Evolutionary conservation across 1,284 basidiomycete species (phyloP), one percentile per base, ranked within the genome.

Genomic region (Laetiporus sulphureus): DNA sequence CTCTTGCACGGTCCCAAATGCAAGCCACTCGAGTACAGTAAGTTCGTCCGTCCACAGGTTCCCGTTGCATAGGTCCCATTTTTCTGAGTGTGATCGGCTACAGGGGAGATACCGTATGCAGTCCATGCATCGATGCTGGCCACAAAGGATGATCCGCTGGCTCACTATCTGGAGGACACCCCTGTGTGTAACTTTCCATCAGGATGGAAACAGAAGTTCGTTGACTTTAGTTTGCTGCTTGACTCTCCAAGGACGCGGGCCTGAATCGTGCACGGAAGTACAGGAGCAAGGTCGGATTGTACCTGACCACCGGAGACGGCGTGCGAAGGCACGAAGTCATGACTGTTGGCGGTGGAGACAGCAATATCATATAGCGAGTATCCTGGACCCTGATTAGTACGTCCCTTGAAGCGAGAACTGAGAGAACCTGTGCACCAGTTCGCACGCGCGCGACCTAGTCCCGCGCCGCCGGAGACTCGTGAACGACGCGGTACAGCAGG

Each of bases 311-410:
- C 20, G n/a, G 13, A 6, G 21, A 40, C 8, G 27, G 31, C 6
- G 23, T 44, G 19, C 20, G 37, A 7, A 40, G 33, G 38, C 23
- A 32, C 19, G 20, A 39, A 13, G 18, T 20, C 7, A 22, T 20
- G 32, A 40, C 42, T 8, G 27, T 44, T 18, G 32, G 33, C 18
- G 31, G 21, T 2, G 42, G 42, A 3, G 38, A 44, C 13, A 18
- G 23, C n/a, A 15, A 25, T 15, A 13, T 37, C 22, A 25, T 37
- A 10, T 37, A 25, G 36, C 29, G 19, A 27, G 36, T 5, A 11
- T 15, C 8, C 13, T 16, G 13, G 25, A 27, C 20, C 12, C 11
- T 6, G 11, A 29, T 2, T 18, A 18, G 1, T n/a, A n/a, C n/a
- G n/a, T n/a, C n/a, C n/a, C n/a, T n/a, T n/a, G n/a, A n/a, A n/a